A percentile compares a stretch with the other conserved stretches of the same genome.
Evolutionary conservation across 2,329 filamentous ascomycete genomes (phyloP).

Genomic region (Dactylellina drechsleri): DNA sequence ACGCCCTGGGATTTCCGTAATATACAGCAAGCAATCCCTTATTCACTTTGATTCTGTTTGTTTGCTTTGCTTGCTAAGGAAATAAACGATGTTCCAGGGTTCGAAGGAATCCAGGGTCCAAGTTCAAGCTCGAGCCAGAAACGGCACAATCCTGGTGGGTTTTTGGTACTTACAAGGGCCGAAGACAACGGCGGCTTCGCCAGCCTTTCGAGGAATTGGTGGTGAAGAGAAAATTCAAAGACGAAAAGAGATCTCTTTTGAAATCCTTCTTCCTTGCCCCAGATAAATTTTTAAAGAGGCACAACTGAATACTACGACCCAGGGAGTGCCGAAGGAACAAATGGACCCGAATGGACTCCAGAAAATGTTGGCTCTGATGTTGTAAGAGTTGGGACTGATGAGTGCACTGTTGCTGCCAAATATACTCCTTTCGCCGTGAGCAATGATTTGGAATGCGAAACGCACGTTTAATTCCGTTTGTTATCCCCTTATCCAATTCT

Average conservation of each 20-base stretch:
- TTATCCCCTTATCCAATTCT: not conserved
- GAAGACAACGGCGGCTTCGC: not conserved
- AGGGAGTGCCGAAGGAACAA: not conserved
- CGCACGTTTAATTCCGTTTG: not conserved
- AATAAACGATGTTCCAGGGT: conserved; percentile 14
- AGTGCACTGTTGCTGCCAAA: not conserved
- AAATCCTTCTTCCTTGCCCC: too few relatives aligned
- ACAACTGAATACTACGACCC: too few relatives aligned
- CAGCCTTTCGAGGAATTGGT: too few relatives aligned
- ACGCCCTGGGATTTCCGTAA: too few relatives aligned
- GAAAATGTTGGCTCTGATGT: conserved; percentile 4
- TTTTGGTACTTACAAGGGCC: conserved; percentile 29
- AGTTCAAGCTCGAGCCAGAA: conserved; percentile 9
- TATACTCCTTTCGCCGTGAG: not conserved
- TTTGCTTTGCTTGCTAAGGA: conserved; percentile 1
- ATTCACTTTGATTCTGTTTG: not conserved
- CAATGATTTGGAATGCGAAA: not conserved
- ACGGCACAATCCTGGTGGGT: conserved; percentile 31
- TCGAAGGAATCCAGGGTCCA: conserved; percentile 22
- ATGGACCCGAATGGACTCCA: too few relatives aligned
- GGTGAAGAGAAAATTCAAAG: too few relatives aligned
- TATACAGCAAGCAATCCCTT: too few relatives aligned
- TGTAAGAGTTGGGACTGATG: not conserved
- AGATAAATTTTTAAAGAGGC: not conserved
- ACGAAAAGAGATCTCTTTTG: too few relatives aligned